Percentiles rank a stretch among this genome's conserved stretches.
These are phyloP conservation scores for Aspergillus fischeri DNA, from an alignment of 2,329 filamentous ascomycete species.

Conservation along the genomic window DNA sequence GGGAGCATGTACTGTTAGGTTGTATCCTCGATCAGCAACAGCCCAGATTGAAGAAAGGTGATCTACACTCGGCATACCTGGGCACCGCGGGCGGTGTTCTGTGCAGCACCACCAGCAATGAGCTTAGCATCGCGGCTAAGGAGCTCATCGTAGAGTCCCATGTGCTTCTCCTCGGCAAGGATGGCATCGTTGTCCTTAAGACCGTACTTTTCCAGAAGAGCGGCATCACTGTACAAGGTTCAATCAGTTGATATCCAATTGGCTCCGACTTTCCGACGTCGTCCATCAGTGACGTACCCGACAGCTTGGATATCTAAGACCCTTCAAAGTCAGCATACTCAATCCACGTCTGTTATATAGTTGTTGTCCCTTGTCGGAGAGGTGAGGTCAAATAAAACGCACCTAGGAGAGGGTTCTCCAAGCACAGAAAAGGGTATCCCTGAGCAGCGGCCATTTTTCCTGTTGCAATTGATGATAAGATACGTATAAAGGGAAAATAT, in stretches of 20 bases:
- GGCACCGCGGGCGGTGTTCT: conserved; percentile 94
- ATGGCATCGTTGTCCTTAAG: conserved; percentile 97
- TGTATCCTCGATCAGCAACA: conserved; percentile 6
- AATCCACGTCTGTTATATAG: neutral
- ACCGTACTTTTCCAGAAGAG: conserved; percentile 84
- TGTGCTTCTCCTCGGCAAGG: conserved; percentile 88
- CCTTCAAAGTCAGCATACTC: conserved; percentile 16
- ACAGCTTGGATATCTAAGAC: conserved; percentile 78
- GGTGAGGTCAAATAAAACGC: conserved; percentile 11
- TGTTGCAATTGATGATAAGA: conserved; percentile 5
- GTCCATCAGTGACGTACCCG: conserved; percentile 46
- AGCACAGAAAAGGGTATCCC: conserved; percentile 82
- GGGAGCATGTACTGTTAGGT: conserved; percentile 73
- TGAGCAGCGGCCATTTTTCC: conserved; percentile 65
- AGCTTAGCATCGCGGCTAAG: conserved; percentile 89
- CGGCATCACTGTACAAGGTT: conserved; percentile 60
- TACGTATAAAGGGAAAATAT: conserved; percentile 3
- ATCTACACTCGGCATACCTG: conserved; percentile 48
- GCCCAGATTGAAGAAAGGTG: neutral
- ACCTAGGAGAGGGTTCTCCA: conserved; percentile 98
- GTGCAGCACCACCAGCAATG: conserved; percentile 91
- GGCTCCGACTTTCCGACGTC: neutral
- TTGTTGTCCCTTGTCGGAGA: neutral
- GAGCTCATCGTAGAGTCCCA: conserved; percentile 86
- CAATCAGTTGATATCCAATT: conserved; percentile 5